Evolutionary conservation across 495 filamentous ascomycete species (phyloP), one percentile per base, ranked within the genome.

Genomic region (Filosporella fistucella): DNA sequence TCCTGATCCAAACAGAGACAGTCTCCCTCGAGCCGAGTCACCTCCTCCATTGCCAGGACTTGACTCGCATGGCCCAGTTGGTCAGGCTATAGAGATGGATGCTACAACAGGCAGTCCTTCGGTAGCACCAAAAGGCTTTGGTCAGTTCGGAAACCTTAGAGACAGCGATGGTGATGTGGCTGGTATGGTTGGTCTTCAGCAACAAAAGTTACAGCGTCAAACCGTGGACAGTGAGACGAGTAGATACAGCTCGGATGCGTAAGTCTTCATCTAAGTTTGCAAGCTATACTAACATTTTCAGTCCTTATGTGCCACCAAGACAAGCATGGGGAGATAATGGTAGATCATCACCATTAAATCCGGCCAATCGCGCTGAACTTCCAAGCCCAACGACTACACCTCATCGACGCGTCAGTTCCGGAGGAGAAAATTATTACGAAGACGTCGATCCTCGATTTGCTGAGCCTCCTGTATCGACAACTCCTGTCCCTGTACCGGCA

Each of bases 361-460:
- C 56, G 49, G 43, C 61, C 55, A 51, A 61, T 56, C 40, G 56
- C 61, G 23, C 59, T 56, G 49, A 55, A 45, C 54, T 58, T 58
- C 38, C 43, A 56, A 63, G 43, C 60, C 51, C 48, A 47, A 39
- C 58, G 43, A 52, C 63, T 66, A 28, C 41, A 8, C 37, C 10
- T 20, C 39, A 42, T 14, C 62, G 59, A 35, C 63, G 77, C 39
- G 61, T 60, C 14, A 65, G 60, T 21, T 74, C 76, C 18, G 20
- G 32, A 1, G 51, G 56, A 9, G 71, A 73, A 35, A 65, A 76
- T 47, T 96, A 96, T 66, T 95, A 91, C 61, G 93, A 98, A 75
- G 93, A 96, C 62, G 84, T 93, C 16, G 90, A 94, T 47, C 93
- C 93, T 18, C 84, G 84, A 32, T 98, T 96, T 62, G 85, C 69